Evolutionary conservation across 176 grass and related monocot genomes (phyloP), one percentile per base, ranked within the genome.

Genomic region (Rhynchospora tenuis): DNA sequence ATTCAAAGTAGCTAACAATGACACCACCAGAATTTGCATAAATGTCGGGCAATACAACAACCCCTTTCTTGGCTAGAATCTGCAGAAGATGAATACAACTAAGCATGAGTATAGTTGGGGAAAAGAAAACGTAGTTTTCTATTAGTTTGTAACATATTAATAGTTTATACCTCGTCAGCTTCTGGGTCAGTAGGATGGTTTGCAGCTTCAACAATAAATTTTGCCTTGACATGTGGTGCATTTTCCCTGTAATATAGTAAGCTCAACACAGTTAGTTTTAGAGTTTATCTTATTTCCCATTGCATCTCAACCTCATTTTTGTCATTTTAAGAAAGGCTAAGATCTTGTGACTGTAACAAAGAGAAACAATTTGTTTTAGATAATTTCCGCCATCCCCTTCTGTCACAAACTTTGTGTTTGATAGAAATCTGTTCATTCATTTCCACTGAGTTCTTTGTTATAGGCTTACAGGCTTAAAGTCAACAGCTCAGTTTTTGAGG

Each of bases 131-230:
- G 52, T 16, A 54, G 11, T 54, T 52, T 20, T 4, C 11, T 74
- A 17, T 5, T 23, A 27, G 23, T 75, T 78, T 50, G 69, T 31
- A 73, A 54, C 48, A 16, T 27, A 63, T 58, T 54, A 26, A 46
- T n/a, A n/a, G n/a, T n/a, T n/a, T n/a, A n/a, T 84, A 99, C 96
- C 91, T 99, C 96, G 83, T 99, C 96, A 81, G 96, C 96, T 31
- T 99, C 93, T 66, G 96, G 96, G 83, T 99, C 96, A 58, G 92
- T 95, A 79, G 93, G 96, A 89, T 99, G 96, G 73, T 99, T 99
- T 67, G 96, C 96, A 80, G 88, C 96, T 88, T 99, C 96, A 56
- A 99, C 85, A 84, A 99, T 81, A 88, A 90, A 99, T 61, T 99
- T 99, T 80, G 93, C 96, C 85, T 91, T 99, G 46, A 99, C 86